Percentiles rank a stretch among this genome's conserved stretches.
Conservation (phyloP, 2,329 filamentous ascomycete genomes). For the Cladosporium sp. region DNA sequence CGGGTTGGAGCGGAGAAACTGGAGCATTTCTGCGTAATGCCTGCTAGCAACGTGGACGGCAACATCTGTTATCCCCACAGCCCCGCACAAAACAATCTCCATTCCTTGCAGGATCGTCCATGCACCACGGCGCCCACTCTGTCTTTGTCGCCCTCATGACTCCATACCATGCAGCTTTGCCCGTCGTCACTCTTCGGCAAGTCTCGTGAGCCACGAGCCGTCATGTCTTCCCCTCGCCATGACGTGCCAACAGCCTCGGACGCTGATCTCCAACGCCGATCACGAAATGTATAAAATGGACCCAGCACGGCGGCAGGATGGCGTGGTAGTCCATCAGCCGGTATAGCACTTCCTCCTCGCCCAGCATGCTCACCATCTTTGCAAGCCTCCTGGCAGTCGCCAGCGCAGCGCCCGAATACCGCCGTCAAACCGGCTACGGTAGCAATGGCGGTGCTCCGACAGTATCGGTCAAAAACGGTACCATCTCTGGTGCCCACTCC, state of each 20-base stretch:
- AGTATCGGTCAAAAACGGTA: constrained; percentile 46
- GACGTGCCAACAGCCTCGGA: constrained; percentile 1
- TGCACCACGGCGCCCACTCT: constrained; percentile 11
- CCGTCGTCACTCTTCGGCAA: neutral
- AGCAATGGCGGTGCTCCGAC: constrained; percentile 32
- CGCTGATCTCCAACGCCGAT: neutral
- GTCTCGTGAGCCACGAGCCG: constrained; percentile 2
- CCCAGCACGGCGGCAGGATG: neutral
- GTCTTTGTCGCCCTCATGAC: constrained; percentile 15
- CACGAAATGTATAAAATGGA: constrained; percentile 3
- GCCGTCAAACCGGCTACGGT: constrained; percentile 14
- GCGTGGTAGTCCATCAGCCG: neutral
- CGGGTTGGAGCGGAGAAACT: constrained; percentile 13
- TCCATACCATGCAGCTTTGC: neutral
- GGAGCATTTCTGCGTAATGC: neutral
- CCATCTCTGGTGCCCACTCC: constrained; percentile 41
- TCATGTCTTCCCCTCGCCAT: constrained; percentile 1
- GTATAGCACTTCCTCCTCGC: neutral
- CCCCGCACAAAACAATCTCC: constrained; percentile 18
- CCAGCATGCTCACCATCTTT: constrained; percentile 18
- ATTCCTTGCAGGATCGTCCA: constrained; percentile 17
- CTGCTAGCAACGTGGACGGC: constrained; percentile 2
- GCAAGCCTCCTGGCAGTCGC: constrained; percentile 17
- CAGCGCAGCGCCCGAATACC: constrained; percentile 15
- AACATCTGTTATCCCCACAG: constrained; percentile 4